Evolutionary conservation across 2,329 filamentous ascomycete species (phyloP), one percentile per base, ranked within the genome.

Genomic region (Blastomyces silverae): DNA sequence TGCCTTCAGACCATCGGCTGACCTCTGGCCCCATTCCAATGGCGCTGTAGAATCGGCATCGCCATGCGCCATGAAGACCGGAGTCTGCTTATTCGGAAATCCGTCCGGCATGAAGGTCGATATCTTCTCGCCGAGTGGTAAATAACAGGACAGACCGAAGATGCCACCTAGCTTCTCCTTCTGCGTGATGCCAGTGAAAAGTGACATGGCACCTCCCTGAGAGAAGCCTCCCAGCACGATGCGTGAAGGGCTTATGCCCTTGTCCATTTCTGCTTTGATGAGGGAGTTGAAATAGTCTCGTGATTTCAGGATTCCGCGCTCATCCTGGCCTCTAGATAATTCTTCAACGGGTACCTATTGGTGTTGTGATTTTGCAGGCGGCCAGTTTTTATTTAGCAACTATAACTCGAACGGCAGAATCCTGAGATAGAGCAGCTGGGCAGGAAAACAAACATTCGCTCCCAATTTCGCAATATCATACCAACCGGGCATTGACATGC

Each of bases 11-110:
- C 83, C 75, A 52, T 90, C 82, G 2, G 84, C 85, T 31, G 89
- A 91, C 76, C 81, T 75, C 74, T 85, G 78, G 17, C 90, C 93
- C 76, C 89, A 88, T 64, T 83, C 79, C 55, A 87, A 84, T 69
- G 82, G 83, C 10, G 97, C 89, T 2, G 96, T 79, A 17, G 83
- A 83, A 75, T 99, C 93, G 0, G 78, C 79, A 67, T 87, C 84
- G n/a, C 94, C 94, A 71, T 97, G 94, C 15, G 85, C 91, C 87
- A 97, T 89, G 77, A 94, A 90, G 67, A 97, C 87, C 0, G 90
- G 89, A 1, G 91, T 96, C 52, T 89, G 81, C 76, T 87, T 85
- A 76, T 91, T 92, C 64, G 83, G 80, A 69, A 79, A 84, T 6
- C 70, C 75, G 53, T 83, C 80, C 17, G 42, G 80, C 20, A 85